Conservation (phyloP, 2,329 filamentous ascomycete genomes). For the Cucurbitaria berberidis region DNA sequence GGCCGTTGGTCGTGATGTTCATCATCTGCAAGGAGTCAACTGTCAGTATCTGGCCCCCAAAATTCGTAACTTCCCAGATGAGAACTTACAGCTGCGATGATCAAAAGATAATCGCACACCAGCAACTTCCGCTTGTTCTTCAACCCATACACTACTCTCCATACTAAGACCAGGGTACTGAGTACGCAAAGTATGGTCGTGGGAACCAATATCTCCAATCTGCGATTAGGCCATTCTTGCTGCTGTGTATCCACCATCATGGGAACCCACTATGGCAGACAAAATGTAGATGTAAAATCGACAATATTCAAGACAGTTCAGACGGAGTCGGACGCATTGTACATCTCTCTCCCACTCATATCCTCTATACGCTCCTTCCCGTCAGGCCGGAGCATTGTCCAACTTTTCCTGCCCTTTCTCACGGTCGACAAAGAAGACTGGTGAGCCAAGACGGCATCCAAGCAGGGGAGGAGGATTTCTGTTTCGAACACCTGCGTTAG, state of each 20-base stretch:
- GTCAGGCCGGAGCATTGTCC: not conserved
- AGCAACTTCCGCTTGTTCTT: conserved; percentile 25
- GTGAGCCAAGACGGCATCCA: not conserved
- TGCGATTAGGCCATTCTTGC: conserved; percentile 23
- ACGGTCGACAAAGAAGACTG: not conserved
- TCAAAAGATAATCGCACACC: conserved; percentile 31
- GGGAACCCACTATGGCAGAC: not conserved
- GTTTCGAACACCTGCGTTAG: not conserved
- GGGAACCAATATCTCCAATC: conserved; percentile 20
- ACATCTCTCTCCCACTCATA: not conserved
- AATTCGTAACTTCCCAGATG: not conserved
- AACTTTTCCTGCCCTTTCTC: not conserved
- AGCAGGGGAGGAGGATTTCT: not conserved
- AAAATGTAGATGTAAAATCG: not conserved
- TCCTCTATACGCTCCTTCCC: not conserved
- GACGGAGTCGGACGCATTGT: not conserved
- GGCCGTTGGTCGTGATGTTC: conserved; percentile 19
- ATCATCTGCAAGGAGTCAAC: conserved; percentile 14
- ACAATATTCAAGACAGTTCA: conserved; percentile 1
- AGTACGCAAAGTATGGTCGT: conserved; percentile 21
- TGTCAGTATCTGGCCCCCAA: not conserved
- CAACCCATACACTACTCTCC: conserved; percentile 30
- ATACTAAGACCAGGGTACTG: conserved; percentile 22
- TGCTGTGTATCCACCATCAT: conserved; percentile 17
- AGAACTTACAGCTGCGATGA: conserved; percentile 25